Conservation (phyloP, 108 stramenopile species). For the Discostella stelligeroides region DNA sequence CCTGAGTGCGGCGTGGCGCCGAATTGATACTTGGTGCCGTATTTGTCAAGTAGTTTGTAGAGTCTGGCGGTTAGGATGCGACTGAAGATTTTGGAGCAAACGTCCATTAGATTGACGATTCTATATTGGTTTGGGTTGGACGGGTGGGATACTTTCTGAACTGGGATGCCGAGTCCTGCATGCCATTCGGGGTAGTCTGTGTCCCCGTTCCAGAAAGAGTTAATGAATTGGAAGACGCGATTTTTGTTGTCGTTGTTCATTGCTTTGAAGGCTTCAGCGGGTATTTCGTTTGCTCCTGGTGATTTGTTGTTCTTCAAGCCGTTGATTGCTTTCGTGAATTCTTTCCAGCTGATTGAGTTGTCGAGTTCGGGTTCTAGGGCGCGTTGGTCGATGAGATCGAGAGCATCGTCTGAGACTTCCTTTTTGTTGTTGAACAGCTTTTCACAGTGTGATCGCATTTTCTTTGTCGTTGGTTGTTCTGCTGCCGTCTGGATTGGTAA, state of each 20-base stretch:
- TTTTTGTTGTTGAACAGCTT: neutral
- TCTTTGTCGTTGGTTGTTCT: neutral
- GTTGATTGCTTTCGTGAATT: neutral
- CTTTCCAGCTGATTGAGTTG: neutral
- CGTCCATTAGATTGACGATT: conserved; percentile 19
- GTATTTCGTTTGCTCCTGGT: conserved; percentile 12
- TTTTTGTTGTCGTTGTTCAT: neutral
- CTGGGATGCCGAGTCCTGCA: neutral
- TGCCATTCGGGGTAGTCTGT: conserved; percentile 16
- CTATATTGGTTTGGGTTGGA: conserved; percentile 17
- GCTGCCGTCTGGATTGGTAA: neutral
- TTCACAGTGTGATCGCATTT: neutral
- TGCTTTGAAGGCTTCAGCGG: conserved; percentile 12
- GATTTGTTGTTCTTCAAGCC: conserved; percentile 17
- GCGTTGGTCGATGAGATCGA: neutral
- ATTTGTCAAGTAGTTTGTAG: neutral
- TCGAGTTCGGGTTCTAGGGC: neutral
- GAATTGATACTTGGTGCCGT: conserved; percentile 18
- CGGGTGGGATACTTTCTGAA: conserved; percentile 2
- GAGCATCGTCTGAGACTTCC: too few species aligned
- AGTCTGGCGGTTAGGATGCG: neutral
- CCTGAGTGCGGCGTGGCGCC: conserved; percentile 7
- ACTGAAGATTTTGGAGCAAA: conserved; percentile 9
- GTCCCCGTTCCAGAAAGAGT: neutral
- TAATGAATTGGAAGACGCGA: neutral